Percentiles rank a stretch among this genome's conserved stretches.
Evolutionary conservation across 2,329 filamentous ascomycete species (phyloP).

Genomic region (Talaromyces islandicus): DNA sequence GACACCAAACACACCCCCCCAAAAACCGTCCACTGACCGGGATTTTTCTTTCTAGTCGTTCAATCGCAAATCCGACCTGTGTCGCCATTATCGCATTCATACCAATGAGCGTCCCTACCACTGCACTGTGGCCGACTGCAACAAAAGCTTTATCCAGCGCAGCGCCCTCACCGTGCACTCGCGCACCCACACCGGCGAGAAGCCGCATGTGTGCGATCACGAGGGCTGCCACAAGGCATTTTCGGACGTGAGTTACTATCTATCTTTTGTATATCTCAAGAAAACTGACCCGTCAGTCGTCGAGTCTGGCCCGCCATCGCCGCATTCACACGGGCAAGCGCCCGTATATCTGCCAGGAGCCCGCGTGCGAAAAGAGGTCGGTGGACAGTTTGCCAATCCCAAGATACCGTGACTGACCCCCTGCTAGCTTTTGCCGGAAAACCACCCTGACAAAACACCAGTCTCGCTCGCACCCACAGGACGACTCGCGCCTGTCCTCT

Average conservation of each 20-base stretch:
- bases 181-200: slow-evolving; percentile 40
- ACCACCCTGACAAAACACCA: slow-evolving; percentile 37
- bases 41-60: slow-evolving; percentile 29
- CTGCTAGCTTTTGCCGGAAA: slow-evolving; percentile 33
- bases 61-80: slow-evolving; percentile 45
- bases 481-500: slow-evolving; percentile 28
- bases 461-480: slow-evolving; percentile 32
- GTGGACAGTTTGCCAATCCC: neutral
- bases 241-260: slow-evolving; percentile 31
- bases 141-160: slow-evolving; percentile 44
- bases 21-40: neutral
- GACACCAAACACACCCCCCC: neutral
- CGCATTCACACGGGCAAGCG: slow-evolving; percentile 36
- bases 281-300: slow-evolving; percentile 22
- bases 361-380: slow-evolving; percentile 34
- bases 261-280: neutral
- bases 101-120: slow-evolving; percentile 45
- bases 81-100: slow-evolving; percentile 42
- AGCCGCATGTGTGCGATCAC: slow-evolving; percentile 39
- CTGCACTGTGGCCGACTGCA: slow-evolving; percentile 39
- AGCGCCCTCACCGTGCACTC: slow-evolving; percentile 43
- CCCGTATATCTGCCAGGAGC: slow-evolving; percentile 36
- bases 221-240: slow-evolving; percentile 39
- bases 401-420: neutral
- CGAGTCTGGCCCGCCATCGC: slow-evolving; percentile 35